Evolutionary conservation across 192 early-diverging fungal genomes (phyloP), one percentile per base, ranked within the genome.

Genomic region (Linnemannia exigua): DNA sequence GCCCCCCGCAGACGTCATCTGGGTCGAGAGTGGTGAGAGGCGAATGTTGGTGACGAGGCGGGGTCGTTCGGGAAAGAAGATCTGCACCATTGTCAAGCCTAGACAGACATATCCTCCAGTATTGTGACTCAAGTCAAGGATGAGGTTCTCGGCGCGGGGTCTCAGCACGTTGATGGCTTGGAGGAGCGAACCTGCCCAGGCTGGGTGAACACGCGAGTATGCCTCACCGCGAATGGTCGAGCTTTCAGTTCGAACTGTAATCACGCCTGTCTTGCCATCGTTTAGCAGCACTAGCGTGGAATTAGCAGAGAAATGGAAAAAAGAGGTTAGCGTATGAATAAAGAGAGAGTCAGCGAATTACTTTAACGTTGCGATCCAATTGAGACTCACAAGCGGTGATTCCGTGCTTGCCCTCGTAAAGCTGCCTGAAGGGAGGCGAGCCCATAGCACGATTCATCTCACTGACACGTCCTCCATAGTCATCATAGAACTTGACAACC

Each of bases 401-500:
- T 37, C 76, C 82, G 12, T 84, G 73, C 48, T 63, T 37, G 28
- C 81, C 81, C 47, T 61, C 48, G 37, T 74, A 77, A 0, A 84
- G 22, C 72, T 84, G 76, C 35, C 35, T 68, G 54, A 75, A 66
- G 7, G 25, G n/a, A 5, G 38, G 41, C 3, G 36, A 46, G 47
- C 25, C 50, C 16, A 66, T n/a, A 17, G 37, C 41, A 35, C 58
- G 73, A 25, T 41, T 48, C 51, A 84, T 52, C 38, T 84, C 82
- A 15, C 72, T 48, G 8, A 71, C 50, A 20, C 76, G 71, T 15
- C 72, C 71, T 31, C 76, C 77, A 52, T 74, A 38, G 37, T 76
- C 83, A 41, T 85, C 74, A 46, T 85, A 85, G 35, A 52, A 85
- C 31, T 85, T 85, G 73, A 75, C 77, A 1, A 76, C 74, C 12